Evolutionary conservation across 2,329 filamentous ascomycete species (phyloP).

Genomic region (Gnomoniopsis sp.): DNA sequence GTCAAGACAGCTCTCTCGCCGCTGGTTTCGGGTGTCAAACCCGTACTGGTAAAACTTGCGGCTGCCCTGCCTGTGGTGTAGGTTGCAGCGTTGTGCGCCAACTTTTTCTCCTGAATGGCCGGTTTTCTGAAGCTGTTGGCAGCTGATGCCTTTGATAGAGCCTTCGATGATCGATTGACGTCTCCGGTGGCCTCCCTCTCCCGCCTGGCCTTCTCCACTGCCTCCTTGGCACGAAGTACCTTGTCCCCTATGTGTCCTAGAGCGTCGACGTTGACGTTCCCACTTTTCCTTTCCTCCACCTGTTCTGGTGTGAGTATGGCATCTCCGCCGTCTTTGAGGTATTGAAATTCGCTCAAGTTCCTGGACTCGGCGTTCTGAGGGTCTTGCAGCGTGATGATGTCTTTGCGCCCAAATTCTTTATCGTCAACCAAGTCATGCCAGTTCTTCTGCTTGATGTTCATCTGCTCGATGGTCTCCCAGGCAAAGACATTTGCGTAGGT

Average conservation of each 20-base stretch:
- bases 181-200: slow-evolving; percentile 62
- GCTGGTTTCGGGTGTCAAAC: slow-evolving; percentile 86
- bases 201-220: slow-evolving; percentile 83
- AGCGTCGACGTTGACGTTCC: slow-evolving; percentile 73
- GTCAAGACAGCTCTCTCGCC: slow-evolving; percentile 81
- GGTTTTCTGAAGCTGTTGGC: slow-evolving; percentile 33
- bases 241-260: slow-evolving; percentile 77
- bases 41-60: slow-evolving; percentile 92
- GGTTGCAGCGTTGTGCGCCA: slow-evolving; percentile 78
- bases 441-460: slow-evolving; percentile 96
- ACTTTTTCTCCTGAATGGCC: slow-evolving; percentile 54
- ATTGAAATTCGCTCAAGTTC: slow-evolving; percentile 85
- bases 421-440: slow-evolving; percentile 91
- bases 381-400: slow-evolving; percentile 95
- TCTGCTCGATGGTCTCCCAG: slow-evolving; percentile 89
- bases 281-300: slow-evolving; percentile 61
- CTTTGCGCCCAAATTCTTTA: slow-evolving; percentile 77
- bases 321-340: slow-evolving; percentile 76
- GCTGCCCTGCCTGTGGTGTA: slow-evolving; percentile 91
- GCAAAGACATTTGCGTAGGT: slow-evolving; percentile 93
- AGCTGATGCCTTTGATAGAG: slow-evolving; percentile 28
- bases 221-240: slow-evolving; percentile 86
- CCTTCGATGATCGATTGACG: slow-evolving; percentile 50
- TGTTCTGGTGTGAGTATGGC: slow-evolving; percentile 67
- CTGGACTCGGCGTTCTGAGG: slow-evolving; percentile 83